Evolutionary conservation across 106 monocot genomes (phyloP), one percentile per base, ranked within the genome.

Genomic region (Apostasia ramifera): DNA sequence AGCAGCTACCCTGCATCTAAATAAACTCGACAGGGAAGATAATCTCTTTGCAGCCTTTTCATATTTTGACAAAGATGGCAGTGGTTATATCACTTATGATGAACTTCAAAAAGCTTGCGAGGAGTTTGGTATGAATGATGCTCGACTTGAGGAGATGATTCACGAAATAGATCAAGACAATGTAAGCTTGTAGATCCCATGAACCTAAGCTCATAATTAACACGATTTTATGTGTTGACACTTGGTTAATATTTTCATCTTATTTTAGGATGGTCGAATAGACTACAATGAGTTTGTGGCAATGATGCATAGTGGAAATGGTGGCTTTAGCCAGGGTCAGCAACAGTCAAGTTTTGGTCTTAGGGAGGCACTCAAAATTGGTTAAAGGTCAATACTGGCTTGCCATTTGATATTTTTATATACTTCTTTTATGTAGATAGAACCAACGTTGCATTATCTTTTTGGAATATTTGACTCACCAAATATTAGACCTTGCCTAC

Each of bases 221-320:
- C 4, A 61, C 5, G 61, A 61, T 61, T 40, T 53, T 50, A 5
- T 51, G 15, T 52, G 0, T 0, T 7, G 38, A 13, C 43, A 5
- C 10, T 53, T 1, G 26, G 26, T 64, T n/a, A 15, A 15, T 47
- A 47, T 64, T 2, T 13, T 3, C 44, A 12, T 62, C 62, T 59
- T 59, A 8, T 8, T 61, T 47, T 55, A 79, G 79, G 79, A 79
- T 73, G 73, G 79, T 46, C 48, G 68, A 15, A 73, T 79, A 73
- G 79, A 79, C 60, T 79, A 79, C 79, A 79, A 79, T 43, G 79
- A 79, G 55, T 79, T 79, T 67, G 79, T 79, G 2, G 79, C 66
- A 12, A 79, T 79, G 79, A 79, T 79, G 79, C 79, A 73, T 47
- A 73, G 69, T 55, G 79, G 73, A 69, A 78, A 78, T 78, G 72